phyloP scores from a whole-genome alignment of 345 rosid species.

The Citrus hindsii region DNA sequence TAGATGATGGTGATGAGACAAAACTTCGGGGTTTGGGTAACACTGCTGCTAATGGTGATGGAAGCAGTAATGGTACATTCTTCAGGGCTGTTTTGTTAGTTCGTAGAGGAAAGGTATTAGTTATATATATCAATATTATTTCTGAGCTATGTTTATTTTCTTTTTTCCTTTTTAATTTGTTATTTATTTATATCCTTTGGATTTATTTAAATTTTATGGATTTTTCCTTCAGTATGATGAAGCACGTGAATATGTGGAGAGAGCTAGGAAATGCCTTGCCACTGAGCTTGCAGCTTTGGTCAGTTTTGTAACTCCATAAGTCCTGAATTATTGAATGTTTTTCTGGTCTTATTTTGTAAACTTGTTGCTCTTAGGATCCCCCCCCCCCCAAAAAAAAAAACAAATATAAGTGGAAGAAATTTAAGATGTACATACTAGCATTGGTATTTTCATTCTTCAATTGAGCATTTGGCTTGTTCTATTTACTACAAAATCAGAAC shows the following conservation, averaged over 20 bases:
- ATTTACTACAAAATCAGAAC: background rate
- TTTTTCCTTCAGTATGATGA: conserved; percentile 66
- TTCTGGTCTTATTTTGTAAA: background rate
- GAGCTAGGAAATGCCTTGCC: conserved; percentile 95
- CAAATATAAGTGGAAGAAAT: background rate
- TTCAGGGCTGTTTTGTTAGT: conserved; percentile 92
- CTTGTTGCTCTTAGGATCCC: background rate
- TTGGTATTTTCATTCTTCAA: background rate
- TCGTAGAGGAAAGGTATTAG: conserved; percentile 66
- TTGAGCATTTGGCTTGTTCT: background rate
- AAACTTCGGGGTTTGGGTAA: conserved; percentile 80
- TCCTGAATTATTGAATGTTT: background rate
- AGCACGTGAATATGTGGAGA: conserved; percentile 91
- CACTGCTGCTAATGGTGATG: conserved; percentile 86
- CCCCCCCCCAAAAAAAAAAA: no score
- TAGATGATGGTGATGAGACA: conserved; percentile 96
- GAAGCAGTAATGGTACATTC: conserved; percentile 94
- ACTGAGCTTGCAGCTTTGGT: conserved; percentile 99
- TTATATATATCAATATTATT: background rate
- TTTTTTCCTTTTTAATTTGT: background rate
- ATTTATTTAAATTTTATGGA: conserved; percentile 1
- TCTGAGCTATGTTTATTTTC: background rate
- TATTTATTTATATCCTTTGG: background rate
- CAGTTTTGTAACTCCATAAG: conserved; percentile 23
- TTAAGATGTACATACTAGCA: background rate